Base-by-base conservation (phyloP, 306 rosid species). In the Dryas octopetala region DNA sequence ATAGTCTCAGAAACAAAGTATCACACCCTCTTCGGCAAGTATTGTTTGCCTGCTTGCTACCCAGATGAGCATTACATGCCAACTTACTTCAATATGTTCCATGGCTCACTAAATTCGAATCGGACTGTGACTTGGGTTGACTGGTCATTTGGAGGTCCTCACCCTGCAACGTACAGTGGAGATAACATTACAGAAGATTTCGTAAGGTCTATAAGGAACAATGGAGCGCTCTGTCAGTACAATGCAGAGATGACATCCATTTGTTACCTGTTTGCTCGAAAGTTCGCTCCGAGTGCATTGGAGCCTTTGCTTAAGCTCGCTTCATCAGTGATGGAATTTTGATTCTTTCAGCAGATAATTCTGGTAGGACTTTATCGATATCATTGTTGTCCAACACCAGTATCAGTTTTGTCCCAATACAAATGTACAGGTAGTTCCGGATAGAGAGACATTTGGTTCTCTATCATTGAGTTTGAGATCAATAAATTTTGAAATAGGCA, bases 1-100 rank as follows among this genome's bases (percentile, higher is more conserved):
- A 38, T 89, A 47, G 79, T 92, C 74, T 81, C 93, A 0, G 97
- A 95, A 74, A 82, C 85, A 62, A 79, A 52, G 66, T 92, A 88
- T 80, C 90, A 72, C 79, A 60, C 79, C 69, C 86, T 86, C 76
- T 95, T 95, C 73, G 75, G 91, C 49, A 92, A 83, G 66, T 89
- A 86, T 70, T 95, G 99, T 41, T 84, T 85, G 78, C 99, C 99
- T 47, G 96, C 99, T 58, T 95, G 98, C 83, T 90, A 90, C 80
- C 99, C 99, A 0, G 99, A 95, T 60, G 97, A 95, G 54, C 97
- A 95, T 80, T 95, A 90, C 82, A 51, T 95, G 75, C 93, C 97
- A 11, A 95, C 97, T 41, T 95, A 73, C 83, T 70, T 92, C 59
- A 92, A 95, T 73, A 92, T 91, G 96, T 89, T 89, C 80, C 86